Evolutionary conservation across 2,329 filamentous ascomycete species (phyloP), one percentile per base, ranked within the genome.

Genomic region (Aurifilum marmelostoma): DNA sequence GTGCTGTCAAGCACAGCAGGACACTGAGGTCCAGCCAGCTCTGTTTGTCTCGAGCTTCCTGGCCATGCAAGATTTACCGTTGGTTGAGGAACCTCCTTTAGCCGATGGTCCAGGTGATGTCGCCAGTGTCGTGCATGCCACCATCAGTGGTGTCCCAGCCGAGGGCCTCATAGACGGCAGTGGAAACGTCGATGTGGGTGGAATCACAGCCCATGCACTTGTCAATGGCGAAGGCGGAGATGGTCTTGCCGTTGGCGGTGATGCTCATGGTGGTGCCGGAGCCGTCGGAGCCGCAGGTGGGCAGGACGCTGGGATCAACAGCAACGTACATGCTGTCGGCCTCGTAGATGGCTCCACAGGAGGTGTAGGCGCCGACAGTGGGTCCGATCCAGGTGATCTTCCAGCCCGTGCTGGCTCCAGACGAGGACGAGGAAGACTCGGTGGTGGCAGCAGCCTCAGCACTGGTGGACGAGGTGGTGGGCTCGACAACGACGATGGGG

Each of bases 311-410:
- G 11, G 91, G 76, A 56, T 90, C 92, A 62, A 91, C 82, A 54
- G 83, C 80, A 81, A 92, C 97, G 83, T 88, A 94, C 69, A 93
- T 96, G 73, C 93, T 84, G 63, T 94, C 87, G 71, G 92, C 92
- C 0, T 76, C 75, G 81, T 80, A 78, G 79, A 83, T 39, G 73
- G 73, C 69, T 64, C 75, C 74, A 65, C 74, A 72, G 43, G 76
- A 71, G 68, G 73, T 63, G 71, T 60, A 76, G 67, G 73, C 72
- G 68, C 73, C 67, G 37, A 74, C 71, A 68, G 72, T 72, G 67
- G 58, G 56, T 56, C 65, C 65, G 43, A 67, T 67, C 65, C 65
- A 67, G 39, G 65, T 67, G 43, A 67, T 52, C 65, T 75, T 71
- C 72, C 67, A 21, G 67, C 43, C 73, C 59, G 74, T 74, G 69